Base-by-base conservation (phyloP, 495 filamentous ascomycete species). In the Hypoxylon trugodes region DNA sequence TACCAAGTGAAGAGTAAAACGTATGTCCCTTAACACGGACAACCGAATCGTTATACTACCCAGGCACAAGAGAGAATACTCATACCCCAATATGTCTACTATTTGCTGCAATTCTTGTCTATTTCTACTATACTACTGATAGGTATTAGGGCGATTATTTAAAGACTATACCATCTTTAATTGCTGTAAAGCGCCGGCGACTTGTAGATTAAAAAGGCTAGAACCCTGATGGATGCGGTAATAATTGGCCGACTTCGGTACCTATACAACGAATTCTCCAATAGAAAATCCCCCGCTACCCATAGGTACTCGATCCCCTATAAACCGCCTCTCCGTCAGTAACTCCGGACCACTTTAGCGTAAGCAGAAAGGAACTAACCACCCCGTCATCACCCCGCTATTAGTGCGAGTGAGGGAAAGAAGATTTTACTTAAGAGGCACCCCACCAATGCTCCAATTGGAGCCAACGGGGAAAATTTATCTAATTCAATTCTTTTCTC, bases 191-290 rank as follows among this genome's bases (percentile, higher is more conserved):
- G n/a, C n/a, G n/a, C n/a, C n/a, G n/a, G n/a, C n/a, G n/a, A n/a
- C n/a, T n/a, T n/a, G n/a, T n/a, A 30, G 28, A 5, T 10, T 10
- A 30, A 30, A 4, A 10, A 30, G 28, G 28, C 28, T 30, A 30
- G 53, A 36, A 59, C 61, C 61, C 52, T 59, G 49, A 65, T 55
- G 55, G 61, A 38, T 51, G 12, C 3, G 50, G 30, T 37, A 47
- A 67, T 67, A 47, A 67, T 67, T 67, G 46, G 46, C 64, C 64
- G 64, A 67, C 40, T 61, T 67, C 58, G 64, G 64, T 21, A 41
- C n/a, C n/a, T n/a, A n/a, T n/a, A n/a, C n/a, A n/a, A n/a, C 19
- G 43, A 41, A 21, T 40, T 18, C 26, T 37, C 46, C 52, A 57
- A 42, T 47, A 26, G 32, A 21, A 41, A 13, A n/a, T n/a, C n/a